Conservation (phyloP, 257 asterid genomes). For the Fraxinus cuspidata region DNA sequence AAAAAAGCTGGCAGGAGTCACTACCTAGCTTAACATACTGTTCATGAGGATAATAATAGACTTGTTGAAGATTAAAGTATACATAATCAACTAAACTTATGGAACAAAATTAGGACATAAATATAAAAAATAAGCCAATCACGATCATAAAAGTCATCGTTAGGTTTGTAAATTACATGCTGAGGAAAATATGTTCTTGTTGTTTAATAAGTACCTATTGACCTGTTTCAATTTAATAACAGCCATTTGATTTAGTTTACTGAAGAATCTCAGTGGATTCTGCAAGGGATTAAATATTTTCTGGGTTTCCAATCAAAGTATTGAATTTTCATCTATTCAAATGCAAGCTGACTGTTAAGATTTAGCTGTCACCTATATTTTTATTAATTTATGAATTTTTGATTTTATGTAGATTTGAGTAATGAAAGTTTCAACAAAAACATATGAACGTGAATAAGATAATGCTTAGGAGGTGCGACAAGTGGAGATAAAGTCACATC, state of each 20-base stretch:
- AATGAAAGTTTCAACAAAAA: too few species aligned
- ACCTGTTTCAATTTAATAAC: slow-evolving; percentile 33
- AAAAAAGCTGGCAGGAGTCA: slow-evolving; percentile 30
- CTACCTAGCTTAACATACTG: slow-evolving; percentile 26
- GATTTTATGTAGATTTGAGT: too few species aligned
- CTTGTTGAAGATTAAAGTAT: slow-evolving; percentile 6
- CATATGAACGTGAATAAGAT: too few species aligned
- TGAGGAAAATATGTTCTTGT: slow-evolving; percentile 27
- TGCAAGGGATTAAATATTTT: too few species aligned
- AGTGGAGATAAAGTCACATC: too few species aligned
- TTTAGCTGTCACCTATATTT: slow-evolving; percentile 23
- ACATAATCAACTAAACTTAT: slow-evolving; percentile 19
- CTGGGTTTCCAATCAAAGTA: background rate
- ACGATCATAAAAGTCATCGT: slow-evolving; percentile 25
- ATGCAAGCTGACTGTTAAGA: background rate
- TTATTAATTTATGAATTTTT: slow-evolving; percentile 25
- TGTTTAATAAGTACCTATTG: slow-evolving; percentile 36
- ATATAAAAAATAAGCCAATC: slow-evolving; percentile 23
- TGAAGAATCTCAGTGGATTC: slow-evolving; percentile 29
- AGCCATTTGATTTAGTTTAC: slow-evolving; percentile 30
- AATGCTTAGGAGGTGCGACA: too few species aligned
- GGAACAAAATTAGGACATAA: slow-evolving; percentile 19
- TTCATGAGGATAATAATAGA: slow-evolving; percentile 23
- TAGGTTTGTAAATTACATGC: slow-evolving; percentile 23
- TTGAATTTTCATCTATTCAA: background rate